phyloP scores from a whole-genome alignment of 1,284 basidiomycete genomes.

The Peniophora sp. region DNA sequence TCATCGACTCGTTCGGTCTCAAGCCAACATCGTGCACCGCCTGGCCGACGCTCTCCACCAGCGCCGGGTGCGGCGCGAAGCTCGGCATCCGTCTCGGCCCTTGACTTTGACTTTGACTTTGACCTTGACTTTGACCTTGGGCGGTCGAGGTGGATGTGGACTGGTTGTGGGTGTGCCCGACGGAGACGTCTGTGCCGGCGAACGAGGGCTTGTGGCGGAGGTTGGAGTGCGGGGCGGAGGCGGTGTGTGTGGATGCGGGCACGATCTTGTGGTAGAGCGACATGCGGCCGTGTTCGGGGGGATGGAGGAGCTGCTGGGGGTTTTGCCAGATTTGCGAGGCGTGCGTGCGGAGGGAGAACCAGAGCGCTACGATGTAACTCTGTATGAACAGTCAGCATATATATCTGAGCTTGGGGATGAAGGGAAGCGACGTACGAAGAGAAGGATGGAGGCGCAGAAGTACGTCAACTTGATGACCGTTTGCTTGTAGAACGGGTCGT shows the following conservation, averaged over 20 bases:
- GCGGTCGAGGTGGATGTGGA: conserved; percentile 6
- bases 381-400: conserved; percentile 23
- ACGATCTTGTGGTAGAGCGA: conserved; percentile 70
- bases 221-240: conserved; percentile 5
- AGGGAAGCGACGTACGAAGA: conserved; percentile 64
- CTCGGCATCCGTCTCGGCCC: conserved; percentile 48
- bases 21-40: conserved; percentile 60
- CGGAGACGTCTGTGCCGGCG: conserved; percentile 21
- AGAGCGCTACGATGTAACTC: conserved; percentile 96
- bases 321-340: conserved; percentile 99
- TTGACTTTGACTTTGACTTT: conserved; percentile 17
- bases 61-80: conserved; percentile 45
- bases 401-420: conserved; percentile 6
- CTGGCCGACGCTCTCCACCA: conserved; percentile 71
- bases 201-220: conserved; percentile 40
- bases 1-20: conserved; percentile 56
- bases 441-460: conserved; percentile 82
- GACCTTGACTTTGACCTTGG: conserved; percentile 13
- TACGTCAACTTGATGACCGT: conserved; percentile 94
- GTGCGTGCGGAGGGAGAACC: conserved; percentile 98
- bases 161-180: conserved; percentile 21
- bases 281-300: conserved; percentile 46
- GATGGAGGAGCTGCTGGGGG: conserved; percentile 77
- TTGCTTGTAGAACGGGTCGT: conserved; percentile 94
- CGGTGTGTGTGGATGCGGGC: conserved; percentile 20